Base-by-base conservation (phyloP, 352 stramenopile genomes). In the Thalassiosira hispida region DNA sequence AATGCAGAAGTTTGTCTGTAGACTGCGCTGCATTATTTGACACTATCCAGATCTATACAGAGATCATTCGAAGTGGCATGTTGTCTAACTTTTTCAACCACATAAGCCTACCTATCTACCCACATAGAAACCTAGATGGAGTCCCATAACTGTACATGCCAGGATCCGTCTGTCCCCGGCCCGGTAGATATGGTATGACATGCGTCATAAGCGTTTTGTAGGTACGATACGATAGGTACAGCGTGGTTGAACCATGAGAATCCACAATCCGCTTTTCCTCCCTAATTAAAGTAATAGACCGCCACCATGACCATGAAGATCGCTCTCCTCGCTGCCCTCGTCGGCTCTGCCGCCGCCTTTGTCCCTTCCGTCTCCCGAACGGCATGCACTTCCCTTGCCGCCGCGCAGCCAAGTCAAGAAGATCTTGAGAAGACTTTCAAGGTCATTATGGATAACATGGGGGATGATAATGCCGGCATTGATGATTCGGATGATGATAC, bases 351-450 rank as follows among this genome's bases (percentile, higher is more conserved):
- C 44, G 47, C 77, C 18, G 77, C 77, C 16, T 85, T 85, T n/a
- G 57, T 57, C 22, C 70, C 77, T 29, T 40, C 49, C 22, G 31
- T 51, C 44, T 35, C 56, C 22, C 62, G 20, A 44, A 40, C 61
- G 44, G 23, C 33, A 44, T 16, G 5, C 33, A 62, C 57, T 29
- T 61, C 47, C 12, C 59, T 71, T 35, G 56, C 40, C 25, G 20
- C n/a, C 40, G 40, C 2, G 42, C 60, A 16, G 77, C 77, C 7
- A 84, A 80, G 65, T 67, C 66, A 20, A 23, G 77, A 85, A 66
- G 77, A 85, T 64, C 22, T 81, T 29, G 77, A 78, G 67, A 47
- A 78, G 40, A 81, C 77, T 9, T 66, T 77, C 22, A 80, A 77
- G 57, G 77, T 81, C 47, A 77, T 85, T 47, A 78, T 78, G 64